Conservation (phyloP, 495 filamentous ascomycete species). For the Venustampulla echinocandica region DNA sequence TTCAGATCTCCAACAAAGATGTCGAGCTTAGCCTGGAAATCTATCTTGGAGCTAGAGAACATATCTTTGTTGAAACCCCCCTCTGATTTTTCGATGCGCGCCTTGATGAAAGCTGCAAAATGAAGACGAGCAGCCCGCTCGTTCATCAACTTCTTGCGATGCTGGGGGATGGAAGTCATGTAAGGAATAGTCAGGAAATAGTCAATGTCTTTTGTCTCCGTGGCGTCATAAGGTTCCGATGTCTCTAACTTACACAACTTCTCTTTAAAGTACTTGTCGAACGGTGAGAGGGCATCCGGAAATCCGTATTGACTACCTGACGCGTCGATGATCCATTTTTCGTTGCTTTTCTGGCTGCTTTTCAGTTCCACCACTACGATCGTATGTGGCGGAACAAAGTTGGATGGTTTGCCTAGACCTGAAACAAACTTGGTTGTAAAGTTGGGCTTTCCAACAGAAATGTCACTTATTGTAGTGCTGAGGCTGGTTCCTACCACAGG, state of each 20-base stretch:
- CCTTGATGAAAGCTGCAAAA: background rate
- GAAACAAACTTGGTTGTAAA: background rate
- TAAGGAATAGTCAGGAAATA: background rate
- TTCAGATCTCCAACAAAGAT: background rate
- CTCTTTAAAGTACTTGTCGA: background rate
- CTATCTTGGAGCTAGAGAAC: background rate
- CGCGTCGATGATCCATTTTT: background rate
- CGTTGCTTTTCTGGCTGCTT: too few species aligned
- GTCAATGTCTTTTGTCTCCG: background rate
- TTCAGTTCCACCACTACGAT: background rate
- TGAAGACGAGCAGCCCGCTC: background rate
- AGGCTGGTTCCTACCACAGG: background rate
- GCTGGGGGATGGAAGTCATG: background rate
- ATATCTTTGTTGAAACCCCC: slow-evolving; percentile 5
- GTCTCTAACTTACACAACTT: background rate
- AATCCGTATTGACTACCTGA: background rate
- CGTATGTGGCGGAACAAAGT: background rate
- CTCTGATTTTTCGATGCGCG: too few species aligned
- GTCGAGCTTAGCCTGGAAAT: background rate
- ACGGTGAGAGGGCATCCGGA: background rate
- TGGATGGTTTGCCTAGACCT: background rate
- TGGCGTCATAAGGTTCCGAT: background rate
- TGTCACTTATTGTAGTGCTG: background rate
- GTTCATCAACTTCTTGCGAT: background rate
- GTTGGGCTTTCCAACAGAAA: background rate